Percentiles rank a stretch among this genome's conserved stretches.
Conservation (phyloP, 106 monocot species). For the Apostasia shenzhenica region DNA sequence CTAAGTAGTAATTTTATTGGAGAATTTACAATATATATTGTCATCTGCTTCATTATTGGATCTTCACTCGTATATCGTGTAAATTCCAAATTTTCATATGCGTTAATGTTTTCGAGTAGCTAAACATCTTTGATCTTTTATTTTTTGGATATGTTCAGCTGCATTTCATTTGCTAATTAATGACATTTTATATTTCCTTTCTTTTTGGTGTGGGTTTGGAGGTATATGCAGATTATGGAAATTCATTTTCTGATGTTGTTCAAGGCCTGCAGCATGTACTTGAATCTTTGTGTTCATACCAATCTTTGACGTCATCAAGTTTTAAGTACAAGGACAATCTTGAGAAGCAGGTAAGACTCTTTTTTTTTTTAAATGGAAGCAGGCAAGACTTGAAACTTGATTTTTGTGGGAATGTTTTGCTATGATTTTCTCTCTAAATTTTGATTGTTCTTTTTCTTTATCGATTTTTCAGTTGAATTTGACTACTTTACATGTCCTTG, state of each 20-base stretch:
- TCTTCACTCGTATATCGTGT: too few species aligned
- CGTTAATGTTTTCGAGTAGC: too few species aligned
- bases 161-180: neutral
- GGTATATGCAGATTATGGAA: constrained; percentile 78
- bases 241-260: constrained; percentile 78
- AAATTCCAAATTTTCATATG: too few species aligned
- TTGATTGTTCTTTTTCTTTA: constrained; percentile 1
- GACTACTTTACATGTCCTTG: constrained; percentile 75
- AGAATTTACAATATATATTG: too few species aligned
- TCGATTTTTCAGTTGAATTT: constrained; percentile 49
- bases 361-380: neutral
- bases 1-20: too few species aligned
- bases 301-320: constrained; percentile 36
- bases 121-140: too few species aligned
- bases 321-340: constrained; percentile 79
- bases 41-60: too few species aligned
- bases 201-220: neutral
- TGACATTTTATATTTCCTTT: neutral
- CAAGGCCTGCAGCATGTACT: constrained; percentile 71
- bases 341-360: constrained; percentile 67
- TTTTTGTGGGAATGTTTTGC: neutral
- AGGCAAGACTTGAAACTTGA: neutral
- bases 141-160: too few species aligned
- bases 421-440: neutral
- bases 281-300: constrained; percentile 55